Conservation (phyloP, 345 rosid genomes). For the Acer negundo region DNA sequence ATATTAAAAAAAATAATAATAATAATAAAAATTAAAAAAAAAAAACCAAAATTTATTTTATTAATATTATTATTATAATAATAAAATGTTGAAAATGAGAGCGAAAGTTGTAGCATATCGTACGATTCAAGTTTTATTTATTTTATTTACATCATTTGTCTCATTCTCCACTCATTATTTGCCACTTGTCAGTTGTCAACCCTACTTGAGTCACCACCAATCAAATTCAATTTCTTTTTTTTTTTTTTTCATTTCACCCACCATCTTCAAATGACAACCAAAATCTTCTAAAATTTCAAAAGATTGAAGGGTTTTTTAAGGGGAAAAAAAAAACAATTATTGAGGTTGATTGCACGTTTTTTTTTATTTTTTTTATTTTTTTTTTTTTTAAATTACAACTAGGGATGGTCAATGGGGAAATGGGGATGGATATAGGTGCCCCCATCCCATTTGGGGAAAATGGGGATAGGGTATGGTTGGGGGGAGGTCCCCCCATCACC, state of each 20-base stretch:
- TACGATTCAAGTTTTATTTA: neutral
- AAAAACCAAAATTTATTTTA: neutral
- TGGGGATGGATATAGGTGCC: too few relatives aligned
- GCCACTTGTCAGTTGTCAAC: slow-evolving; percentile 3
- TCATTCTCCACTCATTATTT: neutral
- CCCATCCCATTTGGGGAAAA: too few relatives aligned
- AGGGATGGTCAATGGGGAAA: too few relatives aligned
- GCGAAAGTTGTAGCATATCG: neutral
- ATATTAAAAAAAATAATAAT: neutral
- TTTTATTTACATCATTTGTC: neutral
- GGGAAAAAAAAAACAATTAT: too few relatives aligned
- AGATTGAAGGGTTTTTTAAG: neutral
- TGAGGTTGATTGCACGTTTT: too few relatives aligned
- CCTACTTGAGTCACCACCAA: neutral
- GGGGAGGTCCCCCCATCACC: too few relatives aligned
- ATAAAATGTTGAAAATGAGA: slow-evolving; percentile 14
- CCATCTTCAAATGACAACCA: neutral
- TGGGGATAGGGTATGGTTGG: too few relatives aligned
- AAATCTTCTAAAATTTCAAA: neutral
- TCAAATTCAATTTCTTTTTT: neutral
- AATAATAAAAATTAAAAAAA: neutral
- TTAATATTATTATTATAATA: neutral
- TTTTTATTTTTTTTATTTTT: too few relatives aligned
- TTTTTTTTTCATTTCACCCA: neutral
- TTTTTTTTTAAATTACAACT: too few relatives aligned